A percentile compares a stretch with the other conserved stretches of the same genome.
Evolutionary conservation across 805 yeast species (phyloP).

Genomic region (Cyberlindnera lachancei): DNA sequence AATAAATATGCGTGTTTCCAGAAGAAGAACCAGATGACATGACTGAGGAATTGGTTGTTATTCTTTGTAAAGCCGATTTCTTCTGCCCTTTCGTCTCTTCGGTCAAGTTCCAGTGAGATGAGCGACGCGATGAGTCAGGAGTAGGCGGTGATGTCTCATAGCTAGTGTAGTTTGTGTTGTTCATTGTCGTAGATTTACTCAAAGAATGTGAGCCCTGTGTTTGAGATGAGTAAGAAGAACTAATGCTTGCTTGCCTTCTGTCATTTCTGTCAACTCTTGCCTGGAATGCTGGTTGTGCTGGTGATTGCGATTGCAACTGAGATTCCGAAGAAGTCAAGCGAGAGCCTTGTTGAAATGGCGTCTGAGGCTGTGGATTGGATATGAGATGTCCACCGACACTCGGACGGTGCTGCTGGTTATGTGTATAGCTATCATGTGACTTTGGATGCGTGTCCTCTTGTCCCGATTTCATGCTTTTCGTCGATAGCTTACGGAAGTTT

Average conservation of each 20-base stretch:
- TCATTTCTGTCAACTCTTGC: slow-evolving; percentile 4
- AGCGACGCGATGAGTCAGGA: slow-evolving; percentile 21
- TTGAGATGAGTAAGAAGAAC: slow-evolving; percentile 18
- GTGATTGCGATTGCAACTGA: no score
- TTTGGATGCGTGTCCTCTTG: slow-evolving; percentile 8
- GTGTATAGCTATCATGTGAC: no score
- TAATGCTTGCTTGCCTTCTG: slow-evolving; percentile 19
- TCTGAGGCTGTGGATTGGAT: slow-evolving; percentile 21
- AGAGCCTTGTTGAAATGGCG: slow-evolving; percentile 3
- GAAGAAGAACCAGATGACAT: slow-evolving; percentile 6
- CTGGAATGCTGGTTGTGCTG: no score
- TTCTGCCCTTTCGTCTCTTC: slow-evolving; percentile 11
- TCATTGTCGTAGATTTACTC: slow-evolving; percentile 20
- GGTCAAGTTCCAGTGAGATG: slow-evolving; percentile 18
- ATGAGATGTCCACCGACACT: slow-evolving; percentile 8
- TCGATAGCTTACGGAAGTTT: slow-evolving; percentile 22
- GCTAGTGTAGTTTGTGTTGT: slow-evolving; percentile 14
- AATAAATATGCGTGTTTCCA: neutral
- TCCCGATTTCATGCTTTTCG: slow-evolving; percentile 8
- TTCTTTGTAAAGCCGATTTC: slow-evolving; percentile 17
- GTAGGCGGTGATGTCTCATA: slow-evolving; percentile 20
- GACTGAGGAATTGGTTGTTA: slow-evolving; percentile 16
- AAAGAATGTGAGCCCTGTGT: slow-evolving; percentile 22
- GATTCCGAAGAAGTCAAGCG: no score
- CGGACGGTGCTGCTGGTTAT: no score